Base-by-base conservation (phyloP, 306 rosid genomes). In the Cicer yamashitae region DNA sequence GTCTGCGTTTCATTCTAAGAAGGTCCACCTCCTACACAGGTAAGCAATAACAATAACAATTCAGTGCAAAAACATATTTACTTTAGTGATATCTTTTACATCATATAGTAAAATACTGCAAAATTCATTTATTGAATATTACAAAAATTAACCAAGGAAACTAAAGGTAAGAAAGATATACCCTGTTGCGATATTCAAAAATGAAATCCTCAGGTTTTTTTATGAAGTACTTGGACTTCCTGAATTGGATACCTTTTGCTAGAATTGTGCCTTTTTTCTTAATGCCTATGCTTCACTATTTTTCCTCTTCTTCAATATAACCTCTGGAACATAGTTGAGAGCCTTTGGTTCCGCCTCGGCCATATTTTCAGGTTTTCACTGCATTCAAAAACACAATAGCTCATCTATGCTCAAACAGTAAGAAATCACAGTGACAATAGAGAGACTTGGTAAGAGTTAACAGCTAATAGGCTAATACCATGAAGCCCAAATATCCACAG, bases 181-280 rank as follows among this genome's bases (percentile, higher is more conserved):
- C 98, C 88, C 68, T 76, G 64, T 79, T 87, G 58, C 98, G 96
- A 65, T 65, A 85, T 75, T 91, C 88, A 25, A 83, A 66, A 77
- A 93, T 54, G 38, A 91, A 93, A 74, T 91, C 97, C 73, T 91
- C 96, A 1, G 96, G 98, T 59, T 84, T 90, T 79, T 80, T 88
- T 66, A 93, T 85, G 56, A 30, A 89, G 20, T 80, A 90, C 0
- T 72, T 75, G 61, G 10, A 5, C 12, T 74, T 80, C 44, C 47
- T 74, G 10, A 45, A 13, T 12, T 68, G 74, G 52, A 69, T 74
- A 10, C 22, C 66, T 53, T 70, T 5, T 44, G 78, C 68, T 84
- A 61, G 65, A 84, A 50, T 10, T 77, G 84, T 1, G 53, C 78
- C 39, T 68, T 80, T 40, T 61, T 84, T 30, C 74, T 37, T 67